Conservation (phyloP, 768 basidiomycete genomes). For the Leucosporidium scottii region DNA sequence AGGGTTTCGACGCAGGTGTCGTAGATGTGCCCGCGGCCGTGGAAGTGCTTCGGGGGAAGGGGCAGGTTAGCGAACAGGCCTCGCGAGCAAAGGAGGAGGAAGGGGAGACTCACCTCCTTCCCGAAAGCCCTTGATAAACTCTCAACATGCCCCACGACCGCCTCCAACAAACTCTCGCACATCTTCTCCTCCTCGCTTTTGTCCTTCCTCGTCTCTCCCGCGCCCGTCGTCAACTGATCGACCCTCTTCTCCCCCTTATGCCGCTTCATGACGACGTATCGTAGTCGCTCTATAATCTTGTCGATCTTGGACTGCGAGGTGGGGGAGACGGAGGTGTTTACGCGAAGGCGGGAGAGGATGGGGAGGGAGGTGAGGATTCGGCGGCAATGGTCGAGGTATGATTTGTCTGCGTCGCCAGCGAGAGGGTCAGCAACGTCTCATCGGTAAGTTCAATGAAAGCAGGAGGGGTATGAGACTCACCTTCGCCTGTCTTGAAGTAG, state of each 20-base stretch:
- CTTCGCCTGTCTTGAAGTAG: neutral
- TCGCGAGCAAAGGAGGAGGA: no score
- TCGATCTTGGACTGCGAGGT: slow-evolving; percentile 12
- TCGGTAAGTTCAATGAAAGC: no score
- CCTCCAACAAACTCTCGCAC: neutral
- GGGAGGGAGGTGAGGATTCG: neutral
- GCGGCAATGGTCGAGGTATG: neutral
- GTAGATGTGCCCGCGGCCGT: neutral
- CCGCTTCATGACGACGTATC: slow-evolving; percentile 1
- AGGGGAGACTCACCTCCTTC: no score
- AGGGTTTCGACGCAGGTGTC: slow-evolving; percentile 13
- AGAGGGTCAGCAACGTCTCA: no score
- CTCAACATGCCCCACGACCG: neutral
- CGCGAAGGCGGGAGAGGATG: slow-evolving; percentile 4
- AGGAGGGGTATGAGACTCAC: neutral
- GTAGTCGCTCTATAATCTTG: slow-evolving; percentile 11
- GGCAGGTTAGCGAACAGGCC: no score
- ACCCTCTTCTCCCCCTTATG: neutral
- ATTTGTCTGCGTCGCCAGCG: neutral
- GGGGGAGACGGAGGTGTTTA: neutral
- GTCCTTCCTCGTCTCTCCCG: neutral
- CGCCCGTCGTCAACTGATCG: slow-evolving; percentile 11
- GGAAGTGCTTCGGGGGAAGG: neutral
- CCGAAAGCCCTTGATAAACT: neutral
- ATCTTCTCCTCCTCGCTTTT: neutral